Evolutionary conservation across 2,329 filamentous ascomycete genomes (phyloP), one percentile per base, ranked within the genome.

Genomic region (Aspergillus ruber): DNA sequence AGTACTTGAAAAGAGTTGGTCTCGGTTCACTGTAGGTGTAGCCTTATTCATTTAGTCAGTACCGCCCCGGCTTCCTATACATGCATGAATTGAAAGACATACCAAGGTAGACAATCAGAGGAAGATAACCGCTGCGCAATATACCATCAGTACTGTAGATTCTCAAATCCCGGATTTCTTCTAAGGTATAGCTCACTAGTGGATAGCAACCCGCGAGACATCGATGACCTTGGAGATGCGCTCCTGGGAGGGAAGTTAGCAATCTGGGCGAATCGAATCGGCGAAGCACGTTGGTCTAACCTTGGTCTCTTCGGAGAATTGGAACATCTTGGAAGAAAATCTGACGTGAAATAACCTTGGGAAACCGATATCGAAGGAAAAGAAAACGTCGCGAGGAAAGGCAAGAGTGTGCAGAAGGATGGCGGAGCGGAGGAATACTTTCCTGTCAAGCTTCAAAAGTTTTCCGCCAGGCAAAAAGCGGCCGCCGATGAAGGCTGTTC

Each of bases 151-250:
- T 55, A 45, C 47, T 45, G 40, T 25, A 46, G 13, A 12, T 44
- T 17, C 32, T n/a, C 32, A 6, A 5, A 32, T 35, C 21, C 23
- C 4, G 38, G n/a, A 23, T 20, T 18, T 18, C 6, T 20, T 21
- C 7, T 20, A 21, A 25, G 40, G 32, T 18, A 45, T 13, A 32
- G 67, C 86, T 57, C 82, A 94, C 89, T 97, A 98, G 77, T 98
- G 93, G 66, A 98, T 86, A 50, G 88, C 90, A 63, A 96, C 85
- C 64, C 90, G 84, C 53, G 90, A 93, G 69, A 96, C 77, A 73
- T 97, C 93, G 70, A 98, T 93, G 75, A 97, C 81, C 79, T 90
- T 91, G 65, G 88, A 85, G 74, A 98, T 95, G 79, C 93, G 90
- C 85, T 98, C 93, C 91, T 96, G 62, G 25, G 44, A 17, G 21